Evolutionary conservation across 2,329 filamentous ascomycete species (phyloP), one percentile per base, ranked within the genome.

Genomic region (Calonectria montana): DNA sequence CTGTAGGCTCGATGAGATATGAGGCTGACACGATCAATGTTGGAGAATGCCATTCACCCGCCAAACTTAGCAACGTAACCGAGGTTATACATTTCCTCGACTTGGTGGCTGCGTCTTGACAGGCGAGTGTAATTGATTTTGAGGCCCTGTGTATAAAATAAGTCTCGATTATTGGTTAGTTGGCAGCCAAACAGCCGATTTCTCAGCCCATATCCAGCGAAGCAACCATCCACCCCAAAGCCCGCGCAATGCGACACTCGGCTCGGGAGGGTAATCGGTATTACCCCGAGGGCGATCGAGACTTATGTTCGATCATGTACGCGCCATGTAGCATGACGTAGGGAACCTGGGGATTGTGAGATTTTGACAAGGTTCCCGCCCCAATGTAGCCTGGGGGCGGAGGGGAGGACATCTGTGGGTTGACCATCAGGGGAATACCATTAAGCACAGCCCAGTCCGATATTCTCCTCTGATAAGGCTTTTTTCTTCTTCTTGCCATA

Each of bases 201-300:
- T 25, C 53, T 57, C 53, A 23, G 53, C 53, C 53, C 53, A 57
- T 25, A 15, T 23, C 35, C 35, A 57, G 29, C 53, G 53, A 57
- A 57, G 53, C 53, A 55, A 18, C 50, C 50, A 55, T 35, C 50
- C 21, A 8, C 6, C 9, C 6, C 9, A 35, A 35, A 35, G 31
- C 3, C 31, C 31, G 18, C 18, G n/a, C 29, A 57, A 37, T 31
- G 53, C 23, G n/a, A 57, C 53, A 37, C 35, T 31, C n/a, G 53
- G 21, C 53, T 57, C 53, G 53, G 45, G n/a, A n/a, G 35, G 53
- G 53, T 13, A 31, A 37, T 57, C 62, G 62, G 31, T 31, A 65
- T 65, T 65, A 53, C 23, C 45, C 62, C 62, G 62, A 66, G 48
- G 41, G 37, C 39, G 53, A 18, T 55, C 37, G 37, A 57, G 37